phyloP scores from a whole-genome alignment of 257 asterid species.

The Nicotiana paniculata region DNA sequence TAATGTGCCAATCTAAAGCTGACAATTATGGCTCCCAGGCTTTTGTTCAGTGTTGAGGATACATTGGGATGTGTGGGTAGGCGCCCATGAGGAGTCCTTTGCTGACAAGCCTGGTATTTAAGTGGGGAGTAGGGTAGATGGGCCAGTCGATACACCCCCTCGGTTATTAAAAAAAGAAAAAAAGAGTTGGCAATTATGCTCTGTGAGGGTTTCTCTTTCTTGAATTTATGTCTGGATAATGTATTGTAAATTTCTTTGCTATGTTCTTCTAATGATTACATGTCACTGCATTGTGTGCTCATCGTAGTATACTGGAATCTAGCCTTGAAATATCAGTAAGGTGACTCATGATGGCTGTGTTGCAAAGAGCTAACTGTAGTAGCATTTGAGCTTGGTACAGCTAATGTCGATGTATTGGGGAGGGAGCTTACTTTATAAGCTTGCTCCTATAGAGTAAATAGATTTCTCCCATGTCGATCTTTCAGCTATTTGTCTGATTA shows the following conservation, averaged over 20 bases:
- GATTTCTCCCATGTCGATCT: background rate
- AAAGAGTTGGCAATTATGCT: background rate
- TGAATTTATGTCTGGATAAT: background rate
- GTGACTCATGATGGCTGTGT: background rate
- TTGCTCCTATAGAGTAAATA: background rate
- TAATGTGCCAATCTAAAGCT: background rate
- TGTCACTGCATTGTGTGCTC: background rate
- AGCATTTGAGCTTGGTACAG: constrained; percentile 3
- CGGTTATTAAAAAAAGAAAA: background rate
- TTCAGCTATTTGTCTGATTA: background rate
- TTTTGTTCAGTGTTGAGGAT: background rate
- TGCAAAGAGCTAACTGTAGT: background rate
- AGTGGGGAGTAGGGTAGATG: background rate
- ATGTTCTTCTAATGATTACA: background rate
- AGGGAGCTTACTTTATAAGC: background rate
- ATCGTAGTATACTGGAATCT: background rate
- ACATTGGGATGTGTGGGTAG: background rate
- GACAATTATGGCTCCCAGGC: background rate
- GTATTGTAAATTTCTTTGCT: background rate
- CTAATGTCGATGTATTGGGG: background rate
- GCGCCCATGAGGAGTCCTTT: no score
- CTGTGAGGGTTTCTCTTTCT: background rate
- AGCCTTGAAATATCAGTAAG: background rate
- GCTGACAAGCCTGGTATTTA: background rate
- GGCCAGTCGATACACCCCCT: background rate